Evolutionary conservation across 441 rosid genomes (phyloP).

Genomic region (Adansonia madagascariensis): DNA sequence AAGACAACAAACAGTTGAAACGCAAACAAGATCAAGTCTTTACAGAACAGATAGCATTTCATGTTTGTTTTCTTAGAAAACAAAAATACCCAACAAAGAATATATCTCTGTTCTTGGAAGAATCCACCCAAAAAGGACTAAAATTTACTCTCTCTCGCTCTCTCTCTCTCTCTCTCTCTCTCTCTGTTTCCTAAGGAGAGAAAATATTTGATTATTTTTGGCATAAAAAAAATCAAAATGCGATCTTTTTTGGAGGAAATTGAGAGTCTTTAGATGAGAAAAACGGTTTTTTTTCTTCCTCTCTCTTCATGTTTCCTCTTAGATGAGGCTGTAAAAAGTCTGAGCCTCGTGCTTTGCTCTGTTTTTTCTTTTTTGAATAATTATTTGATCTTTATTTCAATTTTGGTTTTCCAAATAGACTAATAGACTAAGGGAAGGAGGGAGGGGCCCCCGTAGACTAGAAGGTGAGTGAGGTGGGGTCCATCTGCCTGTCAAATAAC

Average conservation of each 20-base stretch:
- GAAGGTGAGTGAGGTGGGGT: neutral
- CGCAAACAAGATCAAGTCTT: slow-evolving; percentile 34
- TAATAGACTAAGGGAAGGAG: no score
- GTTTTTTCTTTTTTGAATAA: neutral
- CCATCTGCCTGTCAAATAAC: slow-evolving; percentile 1
- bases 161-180: neutral
- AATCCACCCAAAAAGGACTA: neutral
- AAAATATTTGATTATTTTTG: neutral
- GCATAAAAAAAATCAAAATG: neutral
- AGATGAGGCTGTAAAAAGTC: neutral
- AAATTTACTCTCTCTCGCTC: neutral
- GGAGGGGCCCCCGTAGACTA: neutral
- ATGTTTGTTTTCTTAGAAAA: slow-evolving; percentile 26
- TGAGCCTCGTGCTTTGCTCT: slow-evolving; percentile 12
- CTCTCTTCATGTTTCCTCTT: neutral
- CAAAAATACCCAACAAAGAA: neutral
- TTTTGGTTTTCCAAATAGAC: no score
- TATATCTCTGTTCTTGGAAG: slow-evolving; percentile 23
- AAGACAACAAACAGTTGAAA: slow-evolving; percentile 4
- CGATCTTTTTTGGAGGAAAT: neutral
- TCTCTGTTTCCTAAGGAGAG: neutral
- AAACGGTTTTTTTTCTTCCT: neutral
- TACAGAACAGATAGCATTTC: slow-evolving; percentile 30
- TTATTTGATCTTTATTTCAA: no score
- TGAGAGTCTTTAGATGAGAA: neutral